phyloP scores from a whole-genome alignment of 2,329 filamentous ascomycete species.

The Fusarium phyllophilum region DNA sequence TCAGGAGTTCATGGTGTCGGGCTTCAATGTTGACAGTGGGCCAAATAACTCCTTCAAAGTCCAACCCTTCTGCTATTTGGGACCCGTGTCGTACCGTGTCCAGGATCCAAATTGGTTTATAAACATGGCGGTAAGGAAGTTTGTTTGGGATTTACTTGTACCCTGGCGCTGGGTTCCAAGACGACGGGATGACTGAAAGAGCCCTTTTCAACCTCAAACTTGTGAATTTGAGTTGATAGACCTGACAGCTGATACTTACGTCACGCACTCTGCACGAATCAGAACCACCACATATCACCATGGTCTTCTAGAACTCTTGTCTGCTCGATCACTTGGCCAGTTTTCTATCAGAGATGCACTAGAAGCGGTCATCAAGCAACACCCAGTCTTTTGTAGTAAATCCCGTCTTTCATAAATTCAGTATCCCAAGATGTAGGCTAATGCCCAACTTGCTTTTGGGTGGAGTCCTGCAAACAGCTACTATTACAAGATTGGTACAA shows the following conservation, averaged over 20 bases:
- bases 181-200: fast-evolving
- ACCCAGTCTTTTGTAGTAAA: too few species aligned
- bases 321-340: fast-evolving
- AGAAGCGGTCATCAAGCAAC: neutral
- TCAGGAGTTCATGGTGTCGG: fast-evolving
- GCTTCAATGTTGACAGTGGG: neutral
- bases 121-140: fast-evolving
- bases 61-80: neutral
- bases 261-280: neutral
- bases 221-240: neutral
- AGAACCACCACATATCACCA: fast-evolving
- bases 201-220: too few species aligned
- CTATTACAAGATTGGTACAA: neutral
- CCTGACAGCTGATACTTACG: neutral
- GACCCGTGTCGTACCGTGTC: neutral
- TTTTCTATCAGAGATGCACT: neutral
- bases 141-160: fast-evolving
- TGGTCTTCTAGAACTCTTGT: neutral
- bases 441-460: too few species aligned
- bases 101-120: fast-evolving
- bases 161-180: neutral
- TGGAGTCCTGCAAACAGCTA: neutral
- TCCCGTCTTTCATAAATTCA: neutral
- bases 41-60: neutral
- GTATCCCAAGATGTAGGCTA: neutral